Percentiles rank a stretch among this genome's conserved stretches.
Evolutionary conservation across 164 flowering plant genomes (phyloP).

Genomic region (Nymphaea colorata): DNA sequence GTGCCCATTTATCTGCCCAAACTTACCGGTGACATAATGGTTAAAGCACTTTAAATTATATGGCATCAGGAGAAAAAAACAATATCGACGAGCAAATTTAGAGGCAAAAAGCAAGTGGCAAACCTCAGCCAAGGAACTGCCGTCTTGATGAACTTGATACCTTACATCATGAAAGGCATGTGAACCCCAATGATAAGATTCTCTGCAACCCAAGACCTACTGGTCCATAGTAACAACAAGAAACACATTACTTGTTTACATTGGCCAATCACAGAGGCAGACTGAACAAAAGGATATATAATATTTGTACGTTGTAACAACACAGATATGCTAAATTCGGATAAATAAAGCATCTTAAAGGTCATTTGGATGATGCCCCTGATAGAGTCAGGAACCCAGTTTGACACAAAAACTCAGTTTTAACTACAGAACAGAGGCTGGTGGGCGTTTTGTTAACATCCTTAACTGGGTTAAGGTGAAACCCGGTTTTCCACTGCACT

Average conservation of each 20-base stretch:
- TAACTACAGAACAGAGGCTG: no score
- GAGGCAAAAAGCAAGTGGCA: neutral
- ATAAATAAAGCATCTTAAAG: no score
- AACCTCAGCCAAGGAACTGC: constrained; percentile 61
- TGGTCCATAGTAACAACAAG: constrained; percentile 25
- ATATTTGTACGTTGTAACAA: no score
- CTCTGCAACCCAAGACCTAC: constrained; percentile 56
- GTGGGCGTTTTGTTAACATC: no score
- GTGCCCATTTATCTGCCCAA: neutral
- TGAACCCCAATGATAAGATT: constrained; percentile 29
- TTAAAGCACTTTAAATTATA: neutral
- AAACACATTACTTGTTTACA: constrained; percentile 4
- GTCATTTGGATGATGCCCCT: no score
- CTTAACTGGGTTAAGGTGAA: no score
- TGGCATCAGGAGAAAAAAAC: constrained; percentile 2
- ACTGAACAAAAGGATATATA: no score
- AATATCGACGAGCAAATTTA: neutral
- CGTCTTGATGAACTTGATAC: constrained; percentile 48
- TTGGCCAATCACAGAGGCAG: no score
- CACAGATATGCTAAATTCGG: no score
- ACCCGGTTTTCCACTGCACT: no score
- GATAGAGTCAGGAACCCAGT: no score
- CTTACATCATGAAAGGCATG: constrained; percentile 26
- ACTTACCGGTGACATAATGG: neutral
- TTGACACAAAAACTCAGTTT: no score